Base-by-base conservation (phyloP, 805 yeast genomes). In the Candida odintsovae region DNA sequence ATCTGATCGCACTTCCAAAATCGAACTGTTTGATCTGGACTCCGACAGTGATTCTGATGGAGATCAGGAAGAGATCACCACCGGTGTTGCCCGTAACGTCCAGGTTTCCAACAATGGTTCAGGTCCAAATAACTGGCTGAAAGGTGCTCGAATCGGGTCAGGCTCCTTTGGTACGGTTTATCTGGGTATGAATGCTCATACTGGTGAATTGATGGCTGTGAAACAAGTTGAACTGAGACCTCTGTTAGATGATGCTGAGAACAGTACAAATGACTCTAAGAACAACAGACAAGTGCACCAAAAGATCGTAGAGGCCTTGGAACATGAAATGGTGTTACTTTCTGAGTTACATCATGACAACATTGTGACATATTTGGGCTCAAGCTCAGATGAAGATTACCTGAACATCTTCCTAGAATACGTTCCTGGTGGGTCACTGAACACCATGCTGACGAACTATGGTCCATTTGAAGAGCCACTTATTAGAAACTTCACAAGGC, bases 151-250 rank as follows among this genome's bases (percentile, higher is more conserved):
- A 41, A 89, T 94, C 53, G 99, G 99, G 0, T 83, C 92, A 10
- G 99, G 99, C 3, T 83, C 95, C 50, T 94, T 90, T 71, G 99
- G 98, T 28, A 82, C 88, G 2, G 99, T 94, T 2, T 90, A 85
- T 51, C 69, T 94, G 33, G 99, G 97, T 0, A 81, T 94, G 82
- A 88, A 90, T 61, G 86, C 96, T 1, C 66, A 83, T 29, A 90
- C 96, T 0, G 99, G 99, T 38, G 98, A 90, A 61, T 71, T 94
- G 43, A 88, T 92, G 96, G 99, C 98, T 1, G 97, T 94, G 18
- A 94, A 94, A 61, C 97, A 90, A 63, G 97, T 94, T 1, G 85
- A 83, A 41, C 62, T 90, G 16, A 83, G 86, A 2, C 67, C 70
- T 3, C 54, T 63, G 22, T 64, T 68, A 31, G 69, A 71, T 50